These are phyloP conservation scores for Eimeria necatrix DNA, from an alignment of 169 alveolate genomes.

Conservation along the genomic window DNA sequence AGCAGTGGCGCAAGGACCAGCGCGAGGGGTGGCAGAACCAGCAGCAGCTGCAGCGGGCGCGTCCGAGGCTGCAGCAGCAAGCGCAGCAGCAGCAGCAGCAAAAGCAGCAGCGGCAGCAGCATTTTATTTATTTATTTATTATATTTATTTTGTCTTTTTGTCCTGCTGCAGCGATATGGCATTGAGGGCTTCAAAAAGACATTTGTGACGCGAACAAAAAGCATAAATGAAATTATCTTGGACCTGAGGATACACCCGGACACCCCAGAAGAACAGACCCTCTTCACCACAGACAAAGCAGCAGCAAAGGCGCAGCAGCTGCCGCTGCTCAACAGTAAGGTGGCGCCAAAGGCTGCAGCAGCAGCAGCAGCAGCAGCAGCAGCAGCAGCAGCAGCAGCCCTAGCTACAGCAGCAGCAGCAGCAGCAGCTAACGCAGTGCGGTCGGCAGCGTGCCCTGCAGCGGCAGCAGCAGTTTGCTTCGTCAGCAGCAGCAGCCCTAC, in stretches of 20 bases:
- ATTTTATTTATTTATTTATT: background rate
- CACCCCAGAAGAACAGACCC: slow-evolving; percentile 46
- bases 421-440: background rate
- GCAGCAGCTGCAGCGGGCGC: too few species aligned
- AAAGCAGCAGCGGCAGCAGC: too few species aligned
- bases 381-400: background rate
- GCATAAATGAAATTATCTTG: slow-evolving; percentile 33
- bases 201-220: background rate
- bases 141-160: background rate
- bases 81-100: too few species aligned
- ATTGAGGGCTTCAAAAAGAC: slow-evolving; percentile 72
- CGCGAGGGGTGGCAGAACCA: too few species aligned
- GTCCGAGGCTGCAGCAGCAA: too few species aligned
- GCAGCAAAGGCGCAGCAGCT: slow-evolving; percentile 11
- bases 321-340: slow-evolving; percentile 45
- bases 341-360: background rate
- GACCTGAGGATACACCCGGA: background rate
- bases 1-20: too few species aligned
- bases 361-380: background rate
- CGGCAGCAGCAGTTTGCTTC: background rate
- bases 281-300: slow-evolving; percentile 23
- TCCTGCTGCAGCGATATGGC: slow-evolving; percentile 60
- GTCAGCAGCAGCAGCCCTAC: too few species aligned
- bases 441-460: background rate
- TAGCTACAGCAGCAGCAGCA: background rate